Evolutionary conservation across 129 eudicot genomes (phyloP), one percentile per base, ranked within the genome.

Genomic region (Heracleum sosnowskyi): DNA sequence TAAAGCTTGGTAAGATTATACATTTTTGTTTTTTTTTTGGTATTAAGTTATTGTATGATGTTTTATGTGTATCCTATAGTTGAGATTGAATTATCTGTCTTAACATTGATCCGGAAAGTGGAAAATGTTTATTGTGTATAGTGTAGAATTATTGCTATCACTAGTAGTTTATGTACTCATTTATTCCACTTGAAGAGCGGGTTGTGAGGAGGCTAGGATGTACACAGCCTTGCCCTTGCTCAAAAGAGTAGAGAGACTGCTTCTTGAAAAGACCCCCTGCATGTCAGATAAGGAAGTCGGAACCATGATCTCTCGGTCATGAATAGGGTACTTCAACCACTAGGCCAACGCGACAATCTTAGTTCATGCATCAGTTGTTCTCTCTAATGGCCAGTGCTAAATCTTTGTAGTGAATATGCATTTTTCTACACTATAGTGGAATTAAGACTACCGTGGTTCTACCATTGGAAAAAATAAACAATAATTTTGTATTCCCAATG

Each of bases 1-100:
- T 7, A 90, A 90, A 76, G 89, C 92, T 75, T 95, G 98, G 98
- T 95, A 90, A 86, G 78, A 16, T 76, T 36, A 42, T n/a, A 12
- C 79, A 60, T 47, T 40, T 40, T 80, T 29, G 36, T 46, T 41
- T 70, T 13, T 2, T 63, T 63, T 24, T 79, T 57, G 26, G 22
- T 57, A 53, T 16, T 7, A 1, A 35, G 28, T 33, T 69, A 7
- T 11, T 69, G 40, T 66, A 1, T 28, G 20, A 66, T 69, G 46
- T 35, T 69, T 6, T 69, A 36, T 66, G 72, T 66, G 20, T 16
- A 60, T 12, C 33, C 29, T 66, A 16, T 33, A 66, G 72, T 31
- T 31, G 39, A 66, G 24, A 3, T 66, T 64, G 18, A 64, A 66
- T 13, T 33, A 16, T 66, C 24, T 7, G 9, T 66, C 40, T 29